Evolutionary conservation across 129 eudicot species (phyloP), one percentile per base, ranked within the genome.

Genomic region (Artemisia argyi): DNA sequence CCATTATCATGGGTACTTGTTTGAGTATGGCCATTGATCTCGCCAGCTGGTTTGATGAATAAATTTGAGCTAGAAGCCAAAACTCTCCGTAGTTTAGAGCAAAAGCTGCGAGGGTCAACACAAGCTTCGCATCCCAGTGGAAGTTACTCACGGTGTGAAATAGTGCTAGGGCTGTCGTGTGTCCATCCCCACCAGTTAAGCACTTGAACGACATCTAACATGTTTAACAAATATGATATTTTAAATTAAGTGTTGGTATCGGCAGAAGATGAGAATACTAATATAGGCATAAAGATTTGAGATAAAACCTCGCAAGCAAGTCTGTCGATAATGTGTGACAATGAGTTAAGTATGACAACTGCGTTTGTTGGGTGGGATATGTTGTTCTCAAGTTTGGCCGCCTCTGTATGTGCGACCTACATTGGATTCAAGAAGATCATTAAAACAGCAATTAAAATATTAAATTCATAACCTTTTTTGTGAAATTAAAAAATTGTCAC

Each of bases 121-220:
- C 96, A 56, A 84, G 85, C 74, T 95, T 95, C 2, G 99, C 96
- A 4, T 88, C 97, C 99, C 99, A 95, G 26, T 94, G 81, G 76
- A 71, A 95, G 81, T 62, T 77, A 7, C 86, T 60, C n/a, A 93
- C 79, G 17, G 79, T 44, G 48, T 77, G 80, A 28, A 93, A 79
- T 35, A 95, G 81, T 8, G 86, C 65, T 59, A 90, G 73, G 11
- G 99, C 82, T 8, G 85, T 77, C 5, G 79, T 19, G 73, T 90
- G 97, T 60, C 91, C 86, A 17, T 90, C 96, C 7, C 67, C 73
- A 2, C 93, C 89, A 71, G 80, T 71, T 68, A 80, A 59, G 68
- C 78, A 62, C 62, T 80, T 85, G 85, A 78, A 76, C 16, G 88
- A 35, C 68, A 89, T 75, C 98, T 92, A 84, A 20, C 14, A 54